Base-by-base conservation (phyloP, 1,139 yeast genomes). In the Keqinozyma sinolaborantium region DNA sequence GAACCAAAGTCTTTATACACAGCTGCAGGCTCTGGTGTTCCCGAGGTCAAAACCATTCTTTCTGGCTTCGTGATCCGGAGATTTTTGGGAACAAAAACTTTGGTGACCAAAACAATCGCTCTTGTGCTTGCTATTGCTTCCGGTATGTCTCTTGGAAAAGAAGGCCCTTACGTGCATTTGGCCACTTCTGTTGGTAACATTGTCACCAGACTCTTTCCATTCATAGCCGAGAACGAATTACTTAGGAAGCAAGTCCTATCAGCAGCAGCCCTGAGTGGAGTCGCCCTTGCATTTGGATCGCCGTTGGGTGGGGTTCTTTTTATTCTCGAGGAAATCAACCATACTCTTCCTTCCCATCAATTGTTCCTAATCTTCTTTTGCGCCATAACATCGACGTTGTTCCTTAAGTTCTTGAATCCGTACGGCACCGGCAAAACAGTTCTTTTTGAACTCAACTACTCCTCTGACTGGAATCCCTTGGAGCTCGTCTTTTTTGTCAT, bases 101-200 rank as follows among this genome's bases (percentile, higher is more conserved):
- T 78, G 12, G 30, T 76, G 19, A 60, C 73, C 34, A 78, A 78
- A 49, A 63, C 79, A 0, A 41, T 64, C 4, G 76, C 79, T 0
- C 53, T 79, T 24, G 60, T 77, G 2, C 61, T 78, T 24, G 79
- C 83, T 2, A 77, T 80, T 33, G 82, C 84, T 0, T 77, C 84
- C 0, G 86, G 86, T 0, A 59, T 79, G 60, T 61, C 79, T 11
- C 59, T 80, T 13, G 87, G 87, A 1, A 81, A 81, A 54, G 87
- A 80, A 44, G 87, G 84, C 2, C 87, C 87, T 0, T 79, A 75
- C 50, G 87, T 80, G 20, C 87, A 80, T 51, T 64, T 79, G 35
- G 83, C 87, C 0, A 72, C 84, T 1, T 75, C 82, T 43, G 79
- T 77, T 10, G 86, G 85, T 1, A 79, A 79, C 47, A 66, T 79